A percentile compares a stretch with the other conserved stretches of the same genome.
These are phyloP conservation scores for Aspergillus nanangensis DNA, from an alignment of 495 filamentous ascomycete genomes.

Conservation along the genomic window DNA sequence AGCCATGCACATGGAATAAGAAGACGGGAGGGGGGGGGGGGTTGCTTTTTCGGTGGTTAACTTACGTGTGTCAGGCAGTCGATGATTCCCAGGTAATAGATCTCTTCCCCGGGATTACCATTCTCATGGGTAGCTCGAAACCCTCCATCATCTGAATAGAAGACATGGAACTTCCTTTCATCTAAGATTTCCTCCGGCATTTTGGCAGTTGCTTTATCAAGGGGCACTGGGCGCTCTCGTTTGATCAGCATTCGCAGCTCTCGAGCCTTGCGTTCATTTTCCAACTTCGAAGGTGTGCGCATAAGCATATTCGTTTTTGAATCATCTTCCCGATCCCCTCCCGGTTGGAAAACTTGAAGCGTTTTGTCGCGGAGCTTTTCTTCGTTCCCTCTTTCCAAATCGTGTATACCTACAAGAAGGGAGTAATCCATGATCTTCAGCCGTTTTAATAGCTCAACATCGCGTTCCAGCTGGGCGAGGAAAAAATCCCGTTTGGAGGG, in stretches of 20 bases:
- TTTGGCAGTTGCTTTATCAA: slow-evolving; percentile 74
- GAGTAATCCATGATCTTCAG: slow-evolving; percentile 99
- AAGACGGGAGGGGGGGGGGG: too few species aligned
- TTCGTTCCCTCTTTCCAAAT: slow-evolving; percentile 82
- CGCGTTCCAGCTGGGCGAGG: slow-evolving; percentile 79
- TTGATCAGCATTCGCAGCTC: slow-evolving; percentile 91
- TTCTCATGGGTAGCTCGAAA: slow-evolving; percentile 92
- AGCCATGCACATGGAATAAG: slow-evolving; percentile 18
- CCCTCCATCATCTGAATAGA: slow-evolving; percentile 92
- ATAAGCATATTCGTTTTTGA: slow-evolving; percentile 60
- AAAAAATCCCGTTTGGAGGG: slow-evolving; percentile 81
- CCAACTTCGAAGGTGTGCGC: slow-evolving; percentile 90
- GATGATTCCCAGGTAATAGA: slow-evolving; percentile 97
- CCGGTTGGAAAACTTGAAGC: slow-evolving; percentile 90
- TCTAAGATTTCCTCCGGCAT: slow-evolving; percentile 86
- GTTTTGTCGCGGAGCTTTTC: slow-evolving; percentile 95
- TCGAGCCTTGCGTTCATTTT: slow-evolving; percentile 85
- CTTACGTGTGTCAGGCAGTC: slow-evolving; percentile 94
- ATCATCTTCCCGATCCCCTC: slow-evolving; percentile 60
- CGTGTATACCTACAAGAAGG: slow-evolving; percentile 90
- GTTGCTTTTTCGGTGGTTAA: too few species aligned
- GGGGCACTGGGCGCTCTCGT: slow-evolving; percentile 82
- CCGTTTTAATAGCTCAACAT: slow-evolving; percentile 78
- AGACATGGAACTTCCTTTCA: slow-evolving; percentile 64
- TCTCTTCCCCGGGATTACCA: slow-evolving; percentile 77